Evolutionary conservation across 1,139 yeast genomes (phyloP).

Genomic region (Taiozyma sp.): DNA sequence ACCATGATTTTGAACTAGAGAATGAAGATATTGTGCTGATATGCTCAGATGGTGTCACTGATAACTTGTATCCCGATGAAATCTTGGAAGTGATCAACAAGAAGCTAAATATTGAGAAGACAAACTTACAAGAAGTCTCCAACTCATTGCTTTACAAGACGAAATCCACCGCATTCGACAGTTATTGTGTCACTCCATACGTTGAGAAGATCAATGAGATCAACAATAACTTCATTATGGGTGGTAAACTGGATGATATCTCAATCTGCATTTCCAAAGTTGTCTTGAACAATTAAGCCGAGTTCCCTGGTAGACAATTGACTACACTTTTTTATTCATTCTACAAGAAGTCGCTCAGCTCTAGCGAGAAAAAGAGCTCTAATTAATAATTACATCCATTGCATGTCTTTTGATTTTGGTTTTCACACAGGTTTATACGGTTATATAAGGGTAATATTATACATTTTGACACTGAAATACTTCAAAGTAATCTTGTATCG

Average conservation of each 20-base stretch:
- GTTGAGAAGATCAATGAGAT: slow-evolving; percentile 44
- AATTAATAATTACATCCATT: not conserved
- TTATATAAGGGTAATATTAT: not conserved
- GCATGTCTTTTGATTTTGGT: too few species aligned
- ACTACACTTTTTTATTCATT: too few species aligned
- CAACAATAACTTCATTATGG: slow-evolving; percentile 34
- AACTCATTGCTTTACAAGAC: slow-evolving; percentile 38
- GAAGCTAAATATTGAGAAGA: slow-evolving; percentile 23
- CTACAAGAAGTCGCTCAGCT: too few species aligned
- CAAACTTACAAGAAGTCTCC: slow-evolving; percentile 36
- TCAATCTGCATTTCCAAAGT: slow-evolving; percentile 48
- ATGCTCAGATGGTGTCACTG: slow-evolving; percentile 54
- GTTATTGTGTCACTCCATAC: slow-evolving; percentile 50
- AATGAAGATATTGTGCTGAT: slow-evolving; percentile 41
- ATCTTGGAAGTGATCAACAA: slow-evolving; percentile 36
- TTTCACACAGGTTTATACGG: not conserved
- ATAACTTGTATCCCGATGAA: slow-evolving; percentile 48
- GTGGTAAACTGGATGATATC: slow-evolving; percentile 56
- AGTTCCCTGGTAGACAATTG: too few species aligned
- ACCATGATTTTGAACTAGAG: slow-evolving; percentile 36
- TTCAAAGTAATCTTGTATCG: too few species aligned
- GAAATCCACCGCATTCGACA: slow-evolving; percentile 50
- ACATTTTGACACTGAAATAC: not conserved
- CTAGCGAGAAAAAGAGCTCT: not conserved
- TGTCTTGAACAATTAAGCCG: slow-evolving; percentile 6